Evolutionary conservation across 257 asterid genomes (phyloP).

Genomic region (Solanum tarijense): DNA sequence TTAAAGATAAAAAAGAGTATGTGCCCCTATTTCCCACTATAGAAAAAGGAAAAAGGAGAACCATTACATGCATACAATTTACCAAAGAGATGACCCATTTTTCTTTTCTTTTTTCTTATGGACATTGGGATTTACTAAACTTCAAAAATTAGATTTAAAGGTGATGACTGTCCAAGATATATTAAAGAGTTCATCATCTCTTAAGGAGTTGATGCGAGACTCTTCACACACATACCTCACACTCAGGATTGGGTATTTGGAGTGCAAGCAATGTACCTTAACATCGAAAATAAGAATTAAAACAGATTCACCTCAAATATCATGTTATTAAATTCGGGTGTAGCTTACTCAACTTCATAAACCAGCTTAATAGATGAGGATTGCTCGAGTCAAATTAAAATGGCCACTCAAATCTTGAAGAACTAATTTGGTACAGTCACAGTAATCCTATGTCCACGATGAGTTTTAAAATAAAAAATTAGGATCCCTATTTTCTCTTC

Average conservation of each 20-base stretch:
- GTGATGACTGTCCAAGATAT: not conserved
- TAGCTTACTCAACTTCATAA: not conserved
- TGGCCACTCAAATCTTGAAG: not conserved
- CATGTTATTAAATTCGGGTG: not conserved
- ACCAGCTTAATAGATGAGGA: not conserved
- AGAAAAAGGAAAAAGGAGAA: slow-evolving; percentile 9
- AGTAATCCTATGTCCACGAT: not conserved
- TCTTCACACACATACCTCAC: not conserved
- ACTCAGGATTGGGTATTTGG: not conserved
- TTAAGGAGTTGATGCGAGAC: not conserved
- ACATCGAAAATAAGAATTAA: no score
- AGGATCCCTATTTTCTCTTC: not conserved
- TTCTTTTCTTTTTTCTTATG: not conserved
- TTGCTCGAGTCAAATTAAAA: not conserved
- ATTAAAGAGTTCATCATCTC: not conserved
- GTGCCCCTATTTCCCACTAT: slow-evolving; percentile 5
- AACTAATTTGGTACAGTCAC: no score
- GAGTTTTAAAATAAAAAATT: no score
- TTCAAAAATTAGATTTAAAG: not conserved
- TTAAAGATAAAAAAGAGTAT: not conserved
- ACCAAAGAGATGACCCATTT: not conserved
- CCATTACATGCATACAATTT: not conserved
- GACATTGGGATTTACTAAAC: not conserved
- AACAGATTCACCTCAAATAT: no score
- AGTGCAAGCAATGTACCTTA: not conserved